phyloP scores from a whole-genome alignment of 495 filamentous ascomycete genomes.

The Staphylotrichum tortipilum region DNA sequence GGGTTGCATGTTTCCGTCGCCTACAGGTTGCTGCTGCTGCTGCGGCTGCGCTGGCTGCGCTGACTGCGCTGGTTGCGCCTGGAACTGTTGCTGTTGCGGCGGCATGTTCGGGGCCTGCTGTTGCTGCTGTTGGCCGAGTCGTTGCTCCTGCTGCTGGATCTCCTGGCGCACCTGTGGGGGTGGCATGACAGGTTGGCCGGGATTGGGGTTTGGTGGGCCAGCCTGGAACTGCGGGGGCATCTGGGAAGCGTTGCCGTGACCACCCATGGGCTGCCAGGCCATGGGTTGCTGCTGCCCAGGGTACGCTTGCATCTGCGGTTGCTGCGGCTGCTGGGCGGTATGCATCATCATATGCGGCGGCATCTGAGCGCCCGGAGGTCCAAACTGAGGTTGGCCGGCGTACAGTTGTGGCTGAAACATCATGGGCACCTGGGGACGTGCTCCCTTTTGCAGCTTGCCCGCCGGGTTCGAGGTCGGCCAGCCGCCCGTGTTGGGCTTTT shows the following conservation, averaged over 20 bases:
- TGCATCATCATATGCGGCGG: not conserved
- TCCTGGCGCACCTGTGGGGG: not conserved
- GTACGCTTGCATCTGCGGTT: no score
- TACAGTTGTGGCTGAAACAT: not conserved
- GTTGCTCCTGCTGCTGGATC: slow-evolving; percentile 3
- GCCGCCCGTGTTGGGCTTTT: not conserved
- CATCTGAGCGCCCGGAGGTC: not conserved
- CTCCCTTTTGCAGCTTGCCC: slow-evolving; percentile 3
- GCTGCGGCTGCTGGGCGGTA: slow-evolving; percentile 1
- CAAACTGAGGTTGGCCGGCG: not conserved
- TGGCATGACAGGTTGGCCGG: not conserved
- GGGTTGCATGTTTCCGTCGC: not conserved
- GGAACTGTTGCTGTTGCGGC: not conserved
- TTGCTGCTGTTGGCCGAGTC: not conserved
- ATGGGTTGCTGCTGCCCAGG: not conserved
- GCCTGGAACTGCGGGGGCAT: not conserved
- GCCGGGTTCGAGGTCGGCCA: not conserved
- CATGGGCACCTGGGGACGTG: not conserved
- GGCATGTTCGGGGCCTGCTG: not conserved
- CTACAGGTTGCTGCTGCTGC: not conserved
- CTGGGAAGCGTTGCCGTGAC: not conserved
- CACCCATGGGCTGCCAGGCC: no score
- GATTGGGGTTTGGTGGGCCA: not conserved
- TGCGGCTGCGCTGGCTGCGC: not conserved
- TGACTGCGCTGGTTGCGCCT: slow-evolving; percentile 2